A percentile compares a stretch with the other conserved stretches of the same genome.
Evolutionary conservation across 2,329 filamentous ascomycete genomes (phyloP).

Genomic region (Amauroascus verrucosus): DNA sequence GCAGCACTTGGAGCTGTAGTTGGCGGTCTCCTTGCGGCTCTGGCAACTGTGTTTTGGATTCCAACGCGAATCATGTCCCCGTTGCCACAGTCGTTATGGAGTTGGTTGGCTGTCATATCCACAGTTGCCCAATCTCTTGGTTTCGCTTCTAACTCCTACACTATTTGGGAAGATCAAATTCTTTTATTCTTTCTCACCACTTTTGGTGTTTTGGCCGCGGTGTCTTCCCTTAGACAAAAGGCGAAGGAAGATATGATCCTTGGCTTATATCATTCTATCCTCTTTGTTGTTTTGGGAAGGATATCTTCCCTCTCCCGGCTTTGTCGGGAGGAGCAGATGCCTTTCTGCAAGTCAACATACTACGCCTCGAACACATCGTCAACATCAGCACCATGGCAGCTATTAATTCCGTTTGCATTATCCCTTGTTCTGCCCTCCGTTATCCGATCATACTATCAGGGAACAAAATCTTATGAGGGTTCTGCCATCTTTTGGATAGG

Average conservation of each 20-base stretch:
- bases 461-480: slow-evolving; percentile 80
- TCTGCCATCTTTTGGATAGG: slow-evolving; percentile 77
- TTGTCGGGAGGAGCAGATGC: slow-evolving; percentile 97
- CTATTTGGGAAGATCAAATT: slow-evolving; percentile 96
- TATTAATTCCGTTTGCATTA: slow-evolving; percentile 66
- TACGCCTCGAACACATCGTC: slow-evolving; percentile 87
- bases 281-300: slow-evolving; percentile 70
- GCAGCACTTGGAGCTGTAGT: slow-evolving; percentile 34
- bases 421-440: slow-evolving; percentile 62
- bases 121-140: slow-evolving; percentile 81
- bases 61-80: slow-evolving; percentile 38
- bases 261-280: slow-evolving; percentile 71
- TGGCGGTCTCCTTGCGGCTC: slow-evolving; percentile 37
- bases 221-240: slow-evolving; percentile 65
- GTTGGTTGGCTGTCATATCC: slow-evolving; percentile 72
- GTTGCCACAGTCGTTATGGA: slow-evolving; percentile 69
- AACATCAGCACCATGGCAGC: slow-evolving; percentile 84
- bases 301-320: slow-evolving; percentile 79
- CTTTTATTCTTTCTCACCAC: slow-evolving; percentile 82
- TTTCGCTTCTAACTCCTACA: slow-evolving; percentile 96
- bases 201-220: slow-evolving; percentile 65
- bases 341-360: slow-evolving; percentile 88
- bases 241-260: slow-evolving; percentile 58
- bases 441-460: slow-evolving; percentile 70
- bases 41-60: slow-evolving; percentile 32